Evolutionary conservation across 768 basidiomycete genomes (phyloP), one percentile per base, ranked within the genome.

Genomic region (Agaricus sinodeliciosus): DNA sequence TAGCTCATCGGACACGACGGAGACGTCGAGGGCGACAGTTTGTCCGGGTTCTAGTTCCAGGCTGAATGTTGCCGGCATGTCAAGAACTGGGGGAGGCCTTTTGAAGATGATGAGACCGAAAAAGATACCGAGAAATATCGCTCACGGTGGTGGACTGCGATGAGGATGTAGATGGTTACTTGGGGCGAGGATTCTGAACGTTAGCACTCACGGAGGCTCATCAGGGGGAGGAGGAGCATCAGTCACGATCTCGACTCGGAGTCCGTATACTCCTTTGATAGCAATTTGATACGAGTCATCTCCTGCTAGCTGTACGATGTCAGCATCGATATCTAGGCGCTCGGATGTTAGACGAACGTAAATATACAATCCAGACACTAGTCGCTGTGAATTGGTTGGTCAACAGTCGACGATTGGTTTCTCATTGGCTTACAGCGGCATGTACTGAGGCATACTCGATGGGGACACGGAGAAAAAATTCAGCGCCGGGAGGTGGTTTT

Each of bases 251-350:
- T 93, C 90, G 46, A 93, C 88, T 37, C 89, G 79, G 55, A 90
- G 75, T 49, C 87, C 89, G 64, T 87, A 84, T 9, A 89, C 82
- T 50, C 86, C 85, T 77, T 85, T 83, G 52, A 80, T 79, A n/a
- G 90, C 89, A 57, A 93, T 91, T 72, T 91, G 87, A 65, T 83
- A 93, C 6, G 90, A 91, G 61, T 91, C 90, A 64, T 93, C 89
- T 48, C 85, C 79, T 12, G 86, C 88, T 53, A 92, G 72, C 89
- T 91, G 58, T 16, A 51, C 37, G n/a, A 57, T 43, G 49, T 66
- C 39, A 57, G 57, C 18, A 19, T 46, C 34, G 47, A 35, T 18
- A 54, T 58, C 49, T 34, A 34, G 27, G 44, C 22, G 9, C 27
- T 40, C 48, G 51, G 13, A 43, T 31, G 40, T 43, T 6, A 9